Conservation (phyloP, 805 yeast species). For the Candida sphagnicola region DNA sequence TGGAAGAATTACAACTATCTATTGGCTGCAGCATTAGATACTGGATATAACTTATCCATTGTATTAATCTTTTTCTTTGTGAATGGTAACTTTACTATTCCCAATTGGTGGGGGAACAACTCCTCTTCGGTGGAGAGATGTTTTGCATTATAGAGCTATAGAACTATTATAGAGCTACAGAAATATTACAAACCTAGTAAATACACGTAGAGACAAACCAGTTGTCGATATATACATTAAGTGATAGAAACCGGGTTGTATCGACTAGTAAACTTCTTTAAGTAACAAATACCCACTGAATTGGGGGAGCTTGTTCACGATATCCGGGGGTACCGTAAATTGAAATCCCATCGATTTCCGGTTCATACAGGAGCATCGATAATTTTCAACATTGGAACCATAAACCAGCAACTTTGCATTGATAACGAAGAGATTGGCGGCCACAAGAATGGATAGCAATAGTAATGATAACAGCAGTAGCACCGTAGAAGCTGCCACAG, state of each 20-base stretch:
- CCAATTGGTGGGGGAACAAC: conserved; percentile 51
- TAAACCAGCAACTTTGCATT: too few species aligned
- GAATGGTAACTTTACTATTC: conserved; percentile 24
- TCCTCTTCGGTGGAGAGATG: conserved; percentile 42
- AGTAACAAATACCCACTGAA: too few species aligned
- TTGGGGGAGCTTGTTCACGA: too few species aligned
- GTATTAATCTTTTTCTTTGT: conserved; percentile 35
- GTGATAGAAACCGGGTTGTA: too few species aligned
- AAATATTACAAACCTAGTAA: too few species aligned
- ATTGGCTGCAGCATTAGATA: conserved; percentile 49
- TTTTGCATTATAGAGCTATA: conserved; percentile 28
- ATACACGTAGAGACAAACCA: too few species aligned
- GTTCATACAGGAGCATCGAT: neutral
- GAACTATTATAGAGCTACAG: too few species aligned
- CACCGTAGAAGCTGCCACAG: neutral
- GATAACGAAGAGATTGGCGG: too few species aligned
- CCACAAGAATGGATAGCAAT: neutral
- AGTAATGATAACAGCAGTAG: conserved; percentile 1
- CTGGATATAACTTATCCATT: conserved; percentile 44
- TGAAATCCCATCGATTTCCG: too few species aligned
- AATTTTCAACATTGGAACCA: neutral
- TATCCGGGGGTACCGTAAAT: too few species aligned
- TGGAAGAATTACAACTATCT: conserved; percentile 46
- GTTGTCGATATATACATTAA: too few species aligned
- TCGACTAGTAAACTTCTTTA: too few species aligned